Conservation (phyloP, 768 basidiomycete species). For the Ramaria rubella region DNA sequence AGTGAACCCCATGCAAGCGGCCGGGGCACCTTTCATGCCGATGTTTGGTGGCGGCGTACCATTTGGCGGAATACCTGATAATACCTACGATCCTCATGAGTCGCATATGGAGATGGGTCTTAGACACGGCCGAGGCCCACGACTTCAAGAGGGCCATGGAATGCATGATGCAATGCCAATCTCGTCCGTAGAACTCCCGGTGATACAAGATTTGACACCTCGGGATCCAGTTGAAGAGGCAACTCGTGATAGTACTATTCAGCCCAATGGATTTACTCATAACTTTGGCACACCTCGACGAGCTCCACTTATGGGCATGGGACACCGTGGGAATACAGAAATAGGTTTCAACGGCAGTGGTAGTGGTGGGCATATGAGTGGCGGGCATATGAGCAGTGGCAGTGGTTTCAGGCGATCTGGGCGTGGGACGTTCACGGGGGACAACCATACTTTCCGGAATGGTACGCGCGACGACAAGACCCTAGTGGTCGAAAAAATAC, state of each 20-base stretch:
- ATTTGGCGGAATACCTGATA: conserved; percentile 39
- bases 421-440: conserved; percentile 55
- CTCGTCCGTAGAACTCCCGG: conserved; percentile 68
- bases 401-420: conserved; percentile 26
- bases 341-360: background rate
- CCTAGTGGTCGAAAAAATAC: conserved; percentile 92
- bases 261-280: conserved; percentile 9
- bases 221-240: conserved; percentile 9
- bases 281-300: conserved; percentile 8
- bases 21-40: conserved; percentile 55
- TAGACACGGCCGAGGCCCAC: conserved; percentile 32
- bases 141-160: conserved; percentile 41
- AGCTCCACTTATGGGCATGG: background rate
- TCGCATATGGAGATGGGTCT: conserved; percentile 76
- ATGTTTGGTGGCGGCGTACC: conserved; percentile 59
- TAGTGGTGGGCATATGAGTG: background rate
- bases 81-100: conserved; percentile 72
- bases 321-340: background rate
- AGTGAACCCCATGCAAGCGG: conserved; percentile 25
- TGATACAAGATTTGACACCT: conserved; percentile 80
- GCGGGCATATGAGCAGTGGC: conserved; percentile 12
- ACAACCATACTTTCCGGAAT: conserved; percentile 59
- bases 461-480: conserved; percentile 67
- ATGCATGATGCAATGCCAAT: conserved; percentile 23
- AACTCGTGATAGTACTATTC: background rate